Evolutionary conservation across 202 grass and related monocot genomes (phyloP), one percentile per base, ranked within the genome.

Genomic region (Eragrostis tef): DNA sequence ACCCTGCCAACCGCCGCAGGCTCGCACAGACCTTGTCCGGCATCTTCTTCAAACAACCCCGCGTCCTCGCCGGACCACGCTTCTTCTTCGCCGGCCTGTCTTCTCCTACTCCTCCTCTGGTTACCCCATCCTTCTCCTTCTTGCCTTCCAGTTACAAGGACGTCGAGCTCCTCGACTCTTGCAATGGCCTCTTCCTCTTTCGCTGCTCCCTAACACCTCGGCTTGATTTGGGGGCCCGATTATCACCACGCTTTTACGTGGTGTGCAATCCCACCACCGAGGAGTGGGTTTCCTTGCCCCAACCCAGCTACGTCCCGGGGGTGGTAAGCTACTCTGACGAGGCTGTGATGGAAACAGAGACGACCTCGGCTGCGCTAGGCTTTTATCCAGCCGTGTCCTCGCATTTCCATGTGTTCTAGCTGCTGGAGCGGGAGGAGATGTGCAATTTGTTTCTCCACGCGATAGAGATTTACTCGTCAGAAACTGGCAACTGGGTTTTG

Each of bases 151-250:
- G 24, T 22, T 11, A 20, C 43, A 19, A 11, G 0, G 36, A 6
- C 1, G 0, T 70, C 7, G 1, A 70, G 3, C 20, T 81, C 6
- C 12, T 81, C 9, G 75, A 85, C 45, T 74, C 14, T 36, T 86
- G 57, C 44, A 80, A 86, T 6, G 67, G 67, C 27, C 65, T 86
- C 59, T 43, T 80, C 68, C 67, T 86, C 57, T 74, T 56, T 7
- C 52, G 19, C 17, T 56, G 52, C 41, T 68, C 36, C 15, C 49
- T 51, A 17, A 51, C 49, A 17, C 12, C 49, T 17, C 0, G 15
- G 49, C 2, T 17, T 51, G 5, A 6, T 51, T 51, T 16, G 15
- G 14, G 17, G 49, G 15, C 14, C 11, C 11, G 2, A 51, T 51
- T 16, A 17, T 16, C 15, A 10, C 9, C 44, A 3, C 74, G 5